Evolutionary conservation across 2,329 filamentous ascomycete genomes (phyloP).

Genomic region (Botrytis tulipae): DNA sequence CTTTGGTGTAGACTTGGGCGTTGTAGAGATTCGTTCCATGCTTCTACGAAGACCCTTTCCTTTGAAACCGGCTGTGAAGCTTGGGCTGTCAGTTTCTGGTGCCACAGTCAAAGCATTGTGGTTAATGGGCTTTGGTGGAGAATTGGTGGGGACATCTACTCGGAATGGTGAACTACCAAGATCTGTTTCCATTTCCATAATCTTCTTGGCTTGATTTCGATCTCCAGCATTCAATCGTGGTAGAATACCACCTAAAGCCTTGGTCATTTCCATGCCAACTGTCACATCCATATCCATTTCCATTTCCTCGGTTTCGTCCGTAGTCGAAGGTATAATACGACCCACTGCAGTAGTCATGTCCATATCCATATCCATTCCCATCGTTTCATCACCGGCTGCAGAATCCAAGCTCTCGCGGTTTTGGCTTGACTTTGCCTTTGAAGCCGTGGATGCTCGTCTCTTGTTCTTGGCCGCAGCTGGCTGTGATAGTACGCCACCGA

Average conservation of each 20-base stretch:
- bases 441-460: slow-evolving; percentile 27
- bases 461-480: slow-evolving; percentile 39
- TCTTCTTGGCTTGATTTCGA: slow-evolving; percentile 51
- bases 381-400: slow-evolving; percentile 37
- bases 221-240: slow-evolving; percentile 41
- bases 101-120: slow-evolving; percentile 42
- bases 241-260: slow-evolving; percentile 56
- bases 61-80: slow-evolving; percentile 50
- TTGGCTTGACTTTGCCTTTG: slow-evolving; percentile 20
- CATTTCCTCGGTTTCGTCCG: slow-evolving; percentile 44
- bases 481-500: slow-evolving; percentile 53
- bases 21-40: slow-evolving; percentile 44
- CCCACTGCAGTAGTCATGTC: slow-evolving; percentile 50
- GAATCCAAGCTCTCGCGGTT: slow-evolving; percentile 41
- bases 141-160: slow-evolving; percentile 37
- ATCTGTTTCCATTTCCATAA: slow-evolving; percentile 60
- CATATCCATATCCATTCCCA: slow-evolving; percentile 25
- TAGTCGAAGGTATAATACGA: slow-evolving; percentile 43
- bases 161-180: slow-evolving; percentile 47
- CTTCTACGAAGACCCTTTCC: slow-evolving; percentile 52
- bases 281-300: slow-evolving; percentile 42
- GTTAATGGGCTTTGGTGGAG: slow-evolving; percentile 41
- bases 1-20: slow-evolving; percentile 34
- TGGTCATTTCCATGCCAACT: slow-evolving; percentile 63
- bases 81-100: slow-evolving; percentile 54